phyloP scores from a whole-genome alignment of 2,329 filamentous ascomycete species.

The Colletotrichum nymphaeae region DNA sequence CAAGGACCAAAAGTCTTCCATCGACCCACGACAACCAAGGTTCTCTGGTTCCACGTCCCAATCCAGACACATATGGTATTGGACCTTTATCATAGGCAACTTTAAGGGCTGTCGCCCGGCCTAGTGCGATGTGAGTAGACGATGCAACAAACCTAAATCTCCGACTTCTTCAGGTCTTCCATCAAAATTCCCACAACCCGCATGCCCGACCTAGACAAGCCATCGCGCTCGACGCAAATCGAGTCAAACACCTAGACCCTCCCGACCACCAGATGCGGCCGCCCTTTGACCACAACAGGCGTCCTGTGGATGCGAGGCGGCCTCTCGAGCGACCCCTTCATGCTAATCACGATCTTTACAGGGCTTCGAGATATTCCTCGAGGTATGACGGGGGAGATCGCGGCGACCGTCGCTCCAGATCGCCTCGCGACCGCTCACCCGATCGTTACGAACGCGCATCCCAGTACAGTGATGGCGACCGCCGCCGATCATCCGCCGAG shows the following conservation, averaged over 20 bases:
- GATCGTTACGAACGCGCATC: constrained; percentile 70
- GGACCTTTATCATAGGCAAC: constrained; percentile 31
- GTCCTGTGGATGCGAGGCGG: constrained; percentile 29
- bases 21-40: constrained; percentile 35
- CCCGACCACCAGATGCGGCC: constrained; percentile 28
- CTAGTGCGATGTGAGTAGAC: constrained; percentile 37
- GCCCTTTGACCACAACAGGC: constrained; percentile 25
- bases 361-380: constrained; percentile 66
- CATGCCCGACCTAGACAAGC: constrained; percentile 8
- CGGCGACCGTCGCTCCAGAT: constrained; percentile 71
- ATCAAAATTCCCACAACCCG: constrained; percentile 8
- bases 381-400: constrained; percentile 70
- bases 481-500: constrained; percentile 74
- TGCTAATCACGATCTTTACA: constrained; percentile 42
- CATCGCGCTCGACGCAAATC: constrained; percentile 1
- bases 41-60: constrained; percentile 35
- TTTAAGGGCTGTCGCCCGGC: constrained; percentile 37
- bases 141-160: constrained; percentile 14
- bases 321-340: constrained; percentile 19
- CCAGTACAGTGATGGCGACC: constrained; percentile 72
- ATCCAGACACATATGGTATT: constrained; percentile 36
- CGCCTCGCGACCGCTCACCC: constrained; percentile 76
- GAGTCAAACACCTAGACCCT: not conserved
- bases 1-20: constrained; percentile 26
- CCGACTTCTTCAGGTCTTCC: not conserved